A percentile compares a stretch with the other conserved stretches of the same genome.
Evolutionary conservation across 2,329 filamentous ascomycete species (phyloP).

Genomic region (Arthroderma sp.): DNA sequence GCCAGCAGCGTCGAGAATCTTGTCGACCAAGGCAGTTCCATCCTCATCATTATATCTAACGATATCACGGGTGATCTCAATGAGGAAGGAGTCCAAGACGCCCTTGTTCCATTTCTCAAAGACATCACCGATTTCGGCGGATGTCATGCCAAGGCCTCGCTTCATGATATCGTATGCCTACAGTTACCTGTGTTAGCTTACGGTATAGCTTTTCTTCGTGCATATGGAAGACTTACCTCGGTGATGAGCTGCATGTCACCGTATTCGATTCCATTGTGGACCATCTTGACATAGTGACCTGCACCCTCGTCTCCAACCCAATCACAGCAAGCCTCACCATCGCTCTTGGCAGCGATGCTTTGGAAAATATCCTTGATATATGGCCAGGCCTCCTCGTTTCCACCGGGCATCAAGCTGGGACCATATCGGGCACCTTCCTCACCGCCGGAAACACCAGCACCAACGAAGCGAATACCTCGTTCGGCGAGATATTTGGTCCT

Average conservation of each 20-base stretch:
- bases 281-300: slow-evolving; percentile 99
- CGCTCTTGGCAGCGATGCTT: slow-evolving; percentile 92
- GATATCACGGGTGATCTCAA: slow-evolving; percentile 97
- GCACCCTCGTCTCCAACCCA: slow-evolving; percentile 99
- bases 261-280: slow-evolving; percentile 99
- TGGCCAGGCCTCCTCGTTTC: slow-evolving; percentile 95
- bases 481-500: slow-evolving; percentile 71
- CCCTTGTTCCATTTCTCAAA: slow-evolving; percentile 97
- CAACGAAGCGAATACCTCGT: slow-evolving; percentile 93
- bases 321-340: slow-evolving; percentile 94
- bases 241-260: slow-evolving; percentile 99
- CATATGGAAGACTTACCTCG: slow-evolving; percentile 53
- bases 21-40: slow-evolving; percentile 81
- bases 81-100: slow-evolving; percentile 96
- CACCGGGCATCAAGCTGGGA: slow-evolving; percentile 96
- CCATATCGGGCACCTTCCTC: slow-evolving; percentile 98
- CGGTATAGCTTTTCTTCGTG: background rate
- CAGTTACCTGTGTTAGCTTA: slow-evolving; percentile 3
- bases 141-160: slow-evolving; percentile 75
- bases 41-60: slow-evolving; percentile 98
- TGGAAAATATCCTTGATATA: slow-evolving; percentile 99
- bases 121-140: slow-evolving; percentile 93
- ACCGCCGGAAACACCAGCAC: slow-evolving; percentile 94
- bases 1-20: slow-evolving; percentile 95
- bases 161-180: slow-evolving; percentile 99